phyloP scores from a whole-genome alignment of 2,329 filamentous ascomycete species.

The Zopfia rhizophila region DNA sequence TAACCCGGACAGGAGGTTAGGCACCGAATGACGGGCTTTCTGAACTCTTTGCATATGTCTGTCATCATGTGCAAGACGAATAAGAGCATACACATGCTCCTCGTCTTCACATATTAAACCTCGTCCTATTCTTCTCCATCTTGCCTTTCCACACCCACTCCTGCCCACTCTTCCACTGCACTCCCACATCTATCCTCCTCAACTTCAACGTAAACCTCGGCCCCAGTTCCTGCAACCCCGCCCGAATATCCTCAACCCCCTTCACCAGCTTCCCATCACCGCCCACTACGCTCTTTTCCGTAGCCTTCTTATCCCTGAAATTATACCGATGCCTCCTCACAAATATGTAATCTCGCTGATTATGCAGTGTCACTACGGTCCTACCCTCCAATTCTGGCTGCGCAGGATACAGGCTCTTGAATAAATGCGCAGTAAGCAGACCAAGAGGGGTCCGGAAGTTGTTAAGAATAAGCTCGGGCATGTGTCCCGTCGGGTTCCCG shows the following conservation, averaged over 20 bases:
- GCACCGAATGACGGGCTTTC: no score
- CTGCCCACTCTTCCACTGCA: conserved; percentile 78
- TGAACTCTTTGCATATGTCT: no score
- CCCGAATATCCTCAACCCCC: conserved; percentile 85
- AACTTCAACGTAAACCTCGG: conserved; percentile 88
- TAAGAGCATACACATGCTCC: no score
- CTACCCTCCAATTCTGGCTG: conserved; percentile 85
- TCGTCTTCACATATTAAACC: conserved; percentile 87
- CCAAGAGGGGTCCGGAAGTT: conserved; percentile 95
- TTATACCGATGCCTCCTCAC: conserved; percentile 89
- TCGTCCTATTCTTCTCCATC: conserved; percentile 93
- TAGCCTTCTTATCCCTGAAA: conserved; percentile 86
- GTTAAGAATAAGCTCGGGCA: conserved; percentile 89
- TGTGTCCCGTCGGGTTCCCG: conserved; percentile 88
- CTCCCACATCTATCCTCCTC: conserved; percentile 88
- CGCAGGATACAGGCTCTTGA: conserved; percentile 81
- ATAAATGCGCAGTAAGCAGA: conserved; percentile 83
- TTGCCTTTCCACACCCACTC: conserved; percentile 97
- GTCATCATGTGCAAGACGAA: no score
- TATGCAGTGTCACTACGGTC: conserved; percentile 92
- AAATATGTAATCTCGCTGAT: conserved; percentile 97
- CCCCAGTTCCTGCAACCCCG: conserved; percentile 90
- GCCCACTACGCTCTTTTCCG: conserved; percentile 86
- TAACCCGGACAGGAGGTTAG: no score
- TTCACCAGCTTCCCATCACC: conserved; percentile 84